Base-by-base conservation (phyloP, 2,329 filamentous ascomycete genomes). In the Hyphodiscus sp. region DNA sequence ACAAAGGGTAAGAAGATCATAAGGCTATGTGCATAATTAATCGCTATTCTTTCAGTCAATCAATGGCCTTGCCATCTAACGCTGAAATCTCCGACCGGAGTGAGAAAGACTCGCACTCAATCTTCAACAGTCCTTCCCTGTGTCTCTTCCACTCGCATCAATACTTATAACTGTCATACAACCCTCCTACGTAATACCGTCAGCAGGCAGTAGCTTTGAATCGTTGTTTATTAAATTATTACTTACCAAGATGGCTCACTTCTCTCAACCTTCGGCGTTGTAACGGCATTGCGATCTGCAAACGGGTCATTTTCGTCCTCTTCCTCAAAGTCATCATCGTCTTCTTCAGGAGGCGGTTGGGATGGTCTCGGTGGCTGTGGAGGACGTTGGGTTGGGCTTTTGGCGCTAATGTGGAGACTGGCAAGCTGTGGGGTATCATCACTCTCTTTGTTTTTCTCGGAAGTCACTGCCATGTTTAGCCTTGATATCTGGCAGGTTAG, bases 281-380 rank as follows among this genome's bases (percentile, higher is more conserved):
- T 43, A 23, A 70, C 47, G 2, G 62, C 68, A 59, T 70, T 70
- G 7, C 65, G 53, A 53, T 70, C 68, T 8, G 64, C 68, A 59
- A 70, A 70, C 3, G 68, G 68, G 57, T 69, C 63, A 56, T 69
- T 58, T 45, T 69, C 67, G 52, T 69, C 67, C 23, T 67, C 64
- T 5, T 63, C 61, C 20, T 61, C 57, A 38, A 64, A 61, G 33
- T 67, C 63, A 16, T 59, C 60, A 3, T 56, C 58, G 13, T 58
- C 57, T 26, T 56, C 53, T 18, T 56, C 71, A 68, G 41, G 71
- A 65, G 23, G 65, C 65, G 4, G 67, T 57, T 19, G 72, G 20
- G 48, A 50, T 2, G 60, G 58, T 29, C 58, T 55, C 11, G 64
- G 63, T n/a, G 65, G 61, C 15, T 55, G 60, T 33, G 58, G 54